Percentiles rank a stretch among this genome's conserved stretches.
phyloP scores from a whole-genome alignment of 306 rosid species.

The Trifolium dubium region DNA sequence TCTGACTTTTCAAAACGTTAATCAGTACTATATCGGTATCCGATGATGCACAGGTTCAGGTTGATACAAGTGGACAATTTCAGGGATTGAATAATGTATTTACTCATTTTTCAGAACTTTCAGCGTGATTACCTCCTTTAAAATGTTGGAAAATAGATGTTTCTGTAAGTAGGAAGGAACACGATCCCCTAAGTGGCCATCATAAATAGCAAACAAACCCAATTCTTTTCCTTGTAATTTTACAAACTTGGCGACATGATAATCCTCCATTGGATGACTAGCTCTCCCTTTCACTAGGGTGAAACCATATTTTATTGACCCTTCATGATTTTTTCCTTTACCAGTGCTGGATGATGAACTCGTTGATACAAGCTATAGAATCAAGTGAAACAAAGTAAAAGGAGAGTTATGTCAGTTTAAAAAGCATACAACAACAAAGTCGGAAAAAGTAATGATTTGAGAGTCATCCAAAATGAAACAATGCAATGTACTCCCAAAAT shows the following conservation, averaged over 20 bases:
- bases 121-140: constrained; percentile 66
- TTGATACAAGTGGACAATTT: not conserved
- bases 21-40: not conserved
- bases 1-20: not conserved
- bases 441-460: constrained; percentile 20
- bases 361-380: constrained; percentile 55
- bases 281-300: constrained; percentile 18
- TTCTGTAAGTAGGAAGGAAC: constrained; percentile 86
- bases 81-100: not conserved
- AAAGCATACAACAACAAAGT: constrained; percentile 4
- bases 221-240: constrained; percentile 58
- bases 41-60: not conserved
- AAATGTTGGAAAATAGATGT: constrained; percentile 72
- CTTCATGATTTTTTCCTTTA: constrained; percentile 69
- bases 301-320: constrained; percentile 32
- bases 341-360: constrained; percentile 73
- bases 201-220: constrained; percentile 88
- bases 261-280: constrained; percentile 15
- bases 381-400: constrained; percentile 37
- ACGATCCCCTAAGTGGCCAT: constrained; percentile 81
- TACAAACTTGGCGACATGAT: constrained; percentile 1
- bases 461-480: constrained; percentile 22
- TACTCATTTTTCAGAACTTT: constrained; percentile 1
- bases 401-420: constrained; percentile 10
- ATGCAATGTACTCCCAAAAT: constrained; percentile 6